Percentiles rank a stretch among this genome's conserved stretches.
These are phyloP conservation scores for Bipolaris victoriae DNA, from an alignment of 2,329 filamentous ascomycete species.

Conservation along the genomic window DNA sequence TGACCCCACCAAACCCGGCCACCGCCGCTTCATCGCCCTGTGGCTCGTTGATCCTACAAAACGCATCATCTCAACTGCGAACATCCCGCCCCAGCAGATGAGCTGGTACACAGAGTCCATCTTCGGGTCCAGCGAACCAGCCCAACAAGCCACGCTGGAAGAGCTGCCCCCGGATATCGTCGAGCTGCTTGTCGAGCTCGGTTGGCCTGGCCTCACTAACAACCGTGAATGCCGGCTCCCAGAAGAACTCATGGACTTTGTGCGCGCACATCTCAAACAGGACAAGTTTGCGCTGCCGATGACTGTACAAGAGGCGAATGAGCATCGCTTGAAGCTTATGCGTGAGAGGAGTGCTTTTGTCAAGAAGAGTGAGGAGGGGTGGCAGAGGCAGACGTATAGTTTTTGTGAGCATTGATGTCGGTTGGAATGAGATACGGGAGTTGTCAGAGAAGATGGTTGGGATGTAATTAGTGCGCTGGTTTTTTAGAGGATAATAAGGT, in stretches of 20 bases:
- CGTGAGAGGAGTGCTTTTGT: constrained; percentile 14
- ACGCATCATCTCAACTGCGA: constrained; percentile 59
- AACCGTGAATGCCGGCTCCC: constrained; percentile 13
- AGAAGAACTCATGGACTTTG: constrained; percentile 23
- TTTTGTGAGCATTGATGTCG: constrained; percentile 24
- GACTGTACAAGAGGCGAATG: constrained; percentile 22
- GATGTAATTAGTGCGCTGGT: too few relatives aligned
- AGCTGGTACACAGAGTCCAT: constrained; percentile 51
- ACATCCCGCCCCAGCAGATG: constrained; percentile 59
- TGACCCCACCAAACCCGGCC: constrained; percentile 60
- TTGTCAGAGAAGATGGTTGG: too few relatives aligned
- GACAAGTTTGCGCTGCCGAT: constrained; percentile 17
- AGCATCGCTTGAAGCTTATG: constrained; percentile 16
- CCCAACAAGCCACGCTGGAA: constrained; percentile 4
- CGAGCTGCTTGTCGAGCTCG: constrained; percentile 17
- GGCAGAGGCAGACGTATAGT: constrained; percentile 12
- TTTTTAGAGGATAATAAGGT: too few relatives aligned
- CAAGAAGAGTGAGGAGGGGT: background rate
- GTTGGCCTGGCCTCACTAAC: background rate
- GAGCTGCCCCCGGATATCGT: constrained; percentile 27
- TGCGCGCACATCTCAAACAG: constrained; percentile 14
- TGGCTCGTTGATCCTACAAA: constrained; percentile 64
- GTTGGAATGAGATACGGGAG: too few relatives aligned
- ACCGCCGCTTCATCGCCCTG: constrained; percentile 63
- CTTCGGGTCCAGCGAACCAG: constrained; percentile 8